Percentiles rank a stretch among this genome's conserved stretches.
These are phyloP conservation scores for Sisymbrium altissimum DNA, from an alignment of 345 rosid species.

Conservation along the genomic window DNA sequence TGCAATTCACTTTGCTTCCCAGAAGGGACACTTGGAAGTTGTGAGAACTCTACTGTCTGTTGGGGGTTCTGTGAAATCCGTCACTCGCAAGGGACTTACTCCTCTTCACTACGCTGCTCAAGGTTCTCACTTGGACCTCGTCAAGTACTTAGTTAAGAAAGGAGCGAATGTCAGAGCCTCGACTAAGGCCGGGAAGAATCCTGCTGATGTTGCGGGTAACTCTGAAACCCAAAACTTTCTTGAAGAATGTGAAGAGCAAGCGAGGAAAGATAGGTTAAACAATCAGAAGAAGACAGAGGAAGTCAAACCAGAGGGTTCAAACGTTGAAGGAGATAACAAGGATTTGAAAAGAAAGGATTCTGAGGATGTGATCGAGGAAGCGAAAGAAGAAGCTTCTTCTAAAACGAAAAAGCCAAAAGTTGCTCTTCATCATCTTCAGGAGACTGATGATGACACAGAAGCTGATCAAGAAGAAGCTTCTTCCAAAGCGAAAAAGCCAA, in stretches of 20 bases:
- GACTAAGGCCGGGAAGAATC: constrained; percentile 80
- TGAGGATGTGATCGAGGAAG: constrained; percentile 41
- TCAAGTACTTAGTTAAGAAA: constrained; percentile 71
- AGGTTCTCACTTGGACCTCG: constrained; percentile 75
- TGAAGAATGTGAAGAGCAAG: constrained; percentile 51
- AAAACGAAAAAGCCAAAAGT: constrained; percentile 60
- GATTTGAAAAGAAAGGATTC: constrained; percentile 30
- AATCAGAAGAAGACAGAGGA: constrained; percentile 34
- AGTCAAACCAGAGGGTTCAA: constrained; percentile 35
- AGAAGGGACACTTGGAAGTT: constrained; percentile 84
- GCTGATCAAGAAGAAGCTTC: constrained; percentile 45
- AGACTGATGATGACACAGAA: constrained; percentile 54
- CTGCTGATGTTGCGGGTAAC: constrained; percentile 64
- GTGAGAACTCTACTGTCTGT: constrained; percentile 54
- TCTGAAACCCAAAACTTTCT: constrained; percentile 54
- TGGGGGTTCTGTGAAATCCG: constrained; percentile 66
- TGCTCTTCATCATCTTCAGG: constrained; percentile 62
- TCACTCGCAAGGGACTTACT: constrained; percentile 79
- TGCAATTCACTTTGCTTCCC: constrained; percentile 94
- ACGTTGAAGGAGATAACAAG: constrained; percentile 27
- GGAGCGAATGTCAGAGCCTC: constrained; percentile 57
- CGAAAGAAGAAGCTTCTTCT: constrained; percentile 20
- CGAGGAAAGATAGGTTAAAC: constrained; percentile 30
- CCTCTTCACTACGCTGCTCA: constrained; percentile 94
- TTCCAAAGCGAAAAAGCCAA: constrained; percentile 50